Conservation (phyloP, 306 rosid species). For the Gleditsia sinensis region DNA sequence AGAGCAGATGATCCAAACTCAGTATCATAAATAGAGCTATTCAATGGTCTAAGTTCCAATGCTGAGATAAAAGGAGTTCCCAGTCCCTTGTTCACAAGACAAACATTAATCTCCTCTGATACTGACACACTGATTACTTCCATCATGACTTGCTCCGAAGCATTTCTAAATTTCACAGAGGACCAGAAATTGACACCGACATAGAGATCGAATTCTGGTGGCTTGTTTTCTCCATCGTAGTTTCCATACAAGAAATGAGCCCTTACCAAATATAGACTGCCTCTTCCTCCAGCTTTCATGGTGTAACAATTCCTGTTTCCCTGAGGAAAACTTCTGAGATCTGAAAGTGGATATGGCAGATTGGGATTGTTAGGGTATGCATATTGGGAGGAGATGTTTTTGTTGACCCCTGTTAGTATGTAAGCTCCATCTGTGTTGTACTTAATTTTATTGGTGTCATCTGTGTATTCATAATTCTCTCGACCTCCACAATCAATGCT, state of each 20-base stretch:
- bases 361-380: conserved; percentile 46
- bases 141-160: conserved; percentile 43
- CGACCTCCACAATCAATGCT: conserved; percentile 72
- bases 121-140: conserved; percentile 48
- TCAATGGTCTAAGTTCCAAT: conserved; percentile 67
- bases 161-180: conserved; percentile 48
- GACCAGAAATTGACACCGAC: conserved; percentile 59
- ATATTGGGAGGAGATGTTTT: conserved; percentile 52
- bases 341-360: conserved; percentile 52
- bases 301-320: conserved; percentile 66
- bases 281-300: conserved; percentile 31
- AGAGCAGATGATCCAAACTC: conserved; percentile 55
- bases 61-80: conserved; percentile 77
- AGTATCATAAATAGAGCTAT: conserved; percentile 44
- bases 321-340: conserved; percentile 60
- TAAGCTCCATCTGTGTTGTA: conserved; percentile 48
- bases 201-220: conserved; percentile 66
- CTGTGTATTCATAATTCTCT: conserved; percentile 41
- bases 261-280: conserved; percentile 47
- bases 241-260: conserved; percentile 72
- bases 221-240: conserved; percentile 56
- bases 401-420: conserved; percentile 50
- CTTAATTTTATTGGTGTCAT: conserved; percentile 36
- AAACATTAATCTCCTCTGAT: conserved; percentile 41
- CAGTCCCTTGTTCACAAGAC: conserved; percentile 63